Base-by-base conservation (phyloP, 1,284 basidiomycete genomes). In the Psilocybe mexicana region DNA sequence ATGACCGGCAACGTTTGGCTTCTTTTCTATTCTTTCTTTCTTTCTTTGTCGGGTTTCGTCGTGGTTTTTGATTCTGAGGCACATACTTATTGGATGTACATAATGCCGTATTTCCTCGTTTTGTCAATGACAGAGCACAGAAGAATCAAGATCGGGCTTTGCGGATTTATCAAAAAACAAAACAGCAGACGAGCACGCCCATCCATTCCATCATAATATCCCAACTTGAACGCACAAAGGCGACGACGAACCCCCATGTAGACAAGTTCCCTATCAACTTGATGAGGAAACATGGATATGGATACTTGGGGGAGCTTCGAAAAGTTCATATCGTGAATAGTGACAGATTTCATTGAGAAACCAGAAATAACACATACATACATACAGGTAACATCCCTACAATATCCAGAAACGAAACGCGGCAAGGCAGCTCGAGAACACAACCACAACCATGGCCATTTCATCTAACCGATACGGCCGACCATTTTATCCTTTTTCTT, bases 401-500 rank as follows among this genome's bases (percentile, higher is more conserved):
- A 18, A 40, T 14, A 47, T 46, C 43, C 43, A 23, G 30, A 23
- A 18, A 47, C 35, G 38, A 40, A 40, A 40, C 48, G 35, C 48
- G 26, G 18, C 18, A 18, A 24, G 14, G 28, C 24, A 26, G 28
- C 38, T 26, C 3, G 46, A 33, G 26, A 47, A 26, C 18, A 46
- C 44, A 24, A 14, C 44, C 44, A 6, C 44, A 18, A 24, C 24
- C 23, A 7, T 4, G 8, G 8, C 24, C 44, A 24, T 45, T 6
- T 40, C 36, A 36, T 11, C 38, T 52, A 26, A 18, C 63, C 52
- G 51, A 56, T 48, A 50, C 36, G 43, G 58, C 43, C 52, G 52
- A 52, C 47, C 12, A 54, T 61, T 62, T 61, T 67, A 57, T 65
- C 66, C 70, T 70, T 74, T 65, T 43, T 78, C 75, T 78, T 85